phyloP scores from a whole-genome alignment of 768 basidiomycete genomes.

The Macrolepiota dolichaula region DNA sequence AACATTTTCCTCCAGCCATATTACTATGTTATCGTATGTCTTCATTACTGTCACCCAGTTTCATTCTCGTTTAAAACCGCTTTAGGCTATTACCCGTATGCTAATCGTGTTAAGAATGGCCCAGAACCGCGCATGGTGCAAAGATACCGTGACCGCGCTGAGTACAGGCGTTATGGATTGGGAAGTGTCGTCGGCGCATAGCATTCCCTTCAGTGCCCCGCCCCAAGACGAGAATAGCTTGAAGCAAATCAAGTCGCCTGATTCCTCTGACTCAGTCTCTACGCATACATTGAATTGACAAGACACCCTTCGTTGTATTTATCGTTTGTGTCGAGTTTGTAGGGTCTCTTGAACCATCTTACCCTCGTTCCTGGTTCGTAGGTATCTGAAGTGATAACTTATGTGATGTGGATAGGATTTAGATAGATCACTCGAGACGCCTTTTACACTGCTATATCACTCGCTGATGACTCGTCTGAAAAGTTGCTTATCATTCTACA shows the following conservation, averaged over 20 bases:
- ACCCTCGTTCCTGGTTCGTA: too few relatives aligned
- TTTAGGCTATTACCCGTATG: conserved; percentile 34
- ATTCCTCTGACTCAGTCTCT: not conserved
- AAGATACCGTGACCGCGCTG: conserved; percentile 29
- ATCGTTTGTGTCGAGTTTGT: not conserved
- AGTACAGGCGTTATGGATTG: conserved; percentile 32
- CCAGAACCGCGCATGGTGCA: conserved; percentile 36
- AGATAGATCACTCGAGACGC: too few relatives aligned
- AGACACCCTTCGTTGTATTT: not conserved
- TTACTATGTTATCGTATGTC: conserved; percentile 27
- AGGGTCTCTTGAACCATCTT: not conserved
- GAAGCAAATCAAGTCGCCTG: not conserved
- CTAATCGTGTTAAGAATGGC: conserved; percentile 37
- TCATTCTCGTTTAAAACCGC: not conserved
- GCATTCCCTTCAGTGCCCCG: conserved; percentile 23
- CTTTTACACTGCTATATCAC: too few relatives aligned
- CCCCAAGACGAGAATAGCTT: conserved; percentile 2
- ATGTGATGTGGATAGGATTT: too few relatives aligned
- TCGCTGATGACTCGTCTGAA: not conserved
- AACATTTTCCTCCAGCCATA: conserved; percentile 30
- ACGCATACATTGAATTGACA: not conserved
- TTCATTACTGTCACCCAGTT: not conserved
- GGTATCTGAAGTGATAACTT: too few relatives aligned
- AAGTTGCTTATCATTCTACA: not conserved
- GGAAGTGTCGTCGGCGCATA: conserved; percentile 35